Evolutionary conservation across 2,329 filamentous ascomycete genomes (phyloP).

Genomic region (Emmonsiellopsis sp.): DNA sequence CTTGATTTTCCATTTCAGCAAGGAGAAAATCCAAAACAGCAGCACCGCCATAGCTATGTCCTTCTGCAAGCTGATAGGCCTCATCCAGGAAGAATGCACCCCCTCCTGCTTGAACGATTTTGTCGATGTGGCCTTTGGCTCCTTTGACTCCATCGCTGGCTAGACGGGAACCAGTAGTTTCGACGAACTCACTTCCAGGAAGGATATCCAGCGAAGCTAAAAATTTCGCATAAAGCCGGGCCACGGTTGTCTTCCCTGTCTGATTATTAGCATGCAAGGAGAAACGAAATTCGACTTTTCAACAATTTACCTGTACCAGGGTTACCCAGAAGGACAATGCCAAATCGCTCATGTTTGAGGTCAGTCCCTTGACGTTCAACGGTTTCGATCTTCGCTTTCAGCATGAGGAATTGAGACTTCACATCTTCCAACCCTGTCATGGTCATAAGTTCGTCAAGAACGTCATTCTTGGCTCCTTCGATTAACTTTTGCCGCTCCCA

Average conservation of each 20-base stretch:
- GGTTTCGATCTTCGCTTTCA: slow-evolving; percentile 57
- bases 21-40: slow-evolving; percentile 63
- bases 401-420: slow-evolving; percentile 53
- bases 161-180: slow-evolving; percentile 60
- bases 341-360: slow-evolving; percentile 51
- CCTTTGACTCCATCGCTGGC: slow-evolving; percentile 53
- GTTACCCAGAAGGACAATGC: slow-evolving; percentile 59
- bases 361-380: slow-evolving; percentile 49
- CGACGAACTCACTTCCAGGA: slow-evolving; percentile 51
- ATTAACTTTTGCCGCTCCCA: slow-evolving; percentile 54
- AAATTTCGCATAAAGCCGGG: slow-evolving; percentile 59
- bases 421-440: slow-evolving; percentile 65
- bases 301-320: slow-evolving; percentile 56
- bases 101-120: slow-evolving; percentile 50
- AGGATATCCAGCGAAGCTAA: slow-evolving; percentile 54
- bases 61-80: slow-evolving; percentile 62
- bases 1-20: slow-evolving; percentile 62
- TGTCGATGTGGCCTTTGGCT: slow-evolving; percentile 49
- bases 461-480: slow-evolving; percentile 43
- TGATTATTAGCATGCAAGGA: slow-evolving; percentile 7
- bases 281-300: not conserved
- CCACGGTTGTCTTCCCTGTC: slow-evolving; percentile 64
- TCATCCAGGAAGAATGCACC: slow-evolving; percentile 72
- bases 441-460: slow-evolving; percentile 56
- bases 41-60: slow-evolving; percentile 48